phyloP scores from a whole-genome alignment of 2,329 filamentous ascomycete species.

The Exophiala sideris region DNA sequence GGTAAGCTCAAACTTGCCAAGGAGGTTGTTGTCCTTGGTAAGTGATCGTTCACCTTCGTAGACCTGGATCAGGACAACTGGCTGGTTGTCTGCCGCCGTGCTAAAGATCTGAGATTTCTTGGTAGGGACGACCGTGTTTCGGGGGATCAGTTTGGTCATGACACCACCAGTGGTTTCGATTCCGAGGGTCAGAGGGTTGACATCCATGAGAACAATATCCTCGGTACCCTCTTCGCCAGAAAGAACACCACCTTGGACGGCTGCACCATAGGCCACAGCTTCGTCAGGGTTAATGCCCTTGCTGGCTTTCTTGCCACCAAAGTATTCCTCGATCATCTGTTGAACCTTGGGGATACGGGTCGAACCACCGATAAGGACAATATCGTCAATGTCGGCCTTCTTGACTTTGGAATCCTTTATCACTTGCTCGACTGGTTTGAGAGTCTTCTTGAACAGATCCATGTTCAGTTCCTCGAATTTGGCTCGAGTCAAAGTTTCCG shows the following conservation, averaged over 20 bases:
- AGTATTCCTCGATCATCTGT: slow-evolving; percentile 91
- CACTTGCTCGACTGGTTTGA: slow-evolving; percentile 98
- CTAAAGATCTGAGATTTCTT: slow-evolving; percentile 98
- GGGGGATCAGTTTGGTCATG: slow-evolving; percentile 94
- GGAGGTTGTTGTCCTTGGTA: slow-evolving; percentile 95
- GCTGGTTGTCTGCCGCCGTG: slow-evolving; percentile 94
- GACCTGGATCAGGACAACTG: slow-evolving; percentile 90
- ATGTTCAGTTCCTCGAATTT: slow-evolving; percentile 99
- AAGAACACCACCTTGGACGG: slow-evolving; percentile 93
- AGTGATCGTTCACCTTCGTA: slow-evolving; percentile 89
- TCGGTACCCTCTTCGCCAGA: slow-evolving; percentile 78
- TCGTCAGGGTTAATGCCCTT: slow-evolving; percentile 99
- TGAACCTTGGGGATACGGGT: slow-evolving; percentile 99
- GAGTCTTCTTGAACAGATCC: slow-evolving; percentile 98
- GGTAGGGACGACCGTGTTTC: slow-evolving; percentile 91
- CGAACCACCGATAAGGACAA: slow-evolving; percentile 96
- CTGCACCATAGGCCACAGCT: slow-evolving; percentile 95
- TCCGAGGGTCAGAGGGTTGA: slow-evolving; percentile 93
- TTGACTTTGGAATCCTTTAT: slow-evolving; percentile 97
- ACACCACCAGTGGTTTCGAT: slow-evolving; percentile 97
- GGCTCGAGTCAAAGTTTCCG: slow-evolving; percentile 94
- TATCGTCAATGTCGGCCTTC: slow-evolving; percentile 92
- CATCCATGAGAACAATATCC: slow-evolving; percentile 90
- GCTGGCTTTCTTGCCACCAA: slow-evolving; percentile 91
- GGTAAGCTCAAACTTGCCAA: slow-evolving; percentile 97